Percentiles rank a stretch among this genome's conserved stretches.
Evolutionary conservation across 495 filamentous ascomycete genomes (phyloP).

Genomic region (Hypoxylon perforatum): DNA sequence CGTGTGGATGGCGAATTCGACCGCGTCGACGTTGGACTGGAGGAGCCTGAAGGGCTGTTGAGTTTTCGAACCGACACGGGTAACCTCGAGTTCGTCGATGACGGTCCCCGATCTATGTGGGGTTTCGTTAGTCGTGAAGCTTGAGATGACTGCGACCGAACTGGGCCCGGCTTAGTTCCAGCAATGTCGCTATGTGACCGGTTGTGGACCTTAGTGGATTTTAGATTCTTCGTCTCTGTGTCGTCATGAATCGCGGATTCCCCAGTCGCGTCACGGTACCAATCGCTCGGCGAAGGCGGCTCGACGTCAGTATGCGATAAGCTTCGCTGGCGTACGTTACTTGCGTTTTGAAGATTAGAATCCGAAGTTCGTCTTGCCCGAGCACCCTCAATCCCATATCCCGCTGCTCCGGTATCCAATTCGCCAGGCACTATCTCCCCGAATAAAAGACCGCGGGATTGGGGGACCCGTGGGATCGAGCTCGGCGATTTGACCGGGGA

Average conservation of each 20-base stretch:
- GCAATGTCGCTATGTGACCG: conserved; percentile 62
- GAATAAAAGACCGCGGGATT: conserved; percentile 56
- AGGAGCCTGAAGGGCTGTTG: conserved; percentile 53
- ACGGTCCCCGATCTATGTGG: conserved; percentile 46
- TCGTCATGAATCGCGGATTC: conserved; percentile 45
- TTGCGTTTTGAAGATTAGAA: conserved; percentile 51
- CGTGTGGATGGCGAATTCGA: conserved; percentile 61
- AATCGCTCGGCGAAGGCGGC: conserved; percentile 63
- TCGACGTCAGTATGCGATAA: conserved; percentile 59
- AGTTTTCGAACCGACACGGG: conserved; percentile 57
- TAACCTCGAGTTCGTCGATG: conserved; percentile 54
- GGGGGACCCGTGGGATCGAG: conserved; percentile 42
- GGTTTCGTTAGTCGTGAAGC: conserved; percentile 30
- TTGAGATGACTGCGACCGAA: conserved; percentile 36
- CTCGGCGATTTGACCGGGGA: conserved; percentile 42
- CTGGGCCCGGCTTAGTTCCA: conserved; percentile 50
- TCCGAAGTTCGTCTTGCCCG: conserved; percentile 60
- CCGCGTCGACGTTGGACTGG: conserved; percentile 60
- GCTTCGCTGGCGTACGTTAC: conserved; percentile 52
- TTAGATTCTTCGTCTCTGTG: conserved; percentile 45
- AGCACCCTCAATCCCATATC: conserved; percentile 60
- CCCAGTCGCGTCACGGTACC: conserved; percentile 58
- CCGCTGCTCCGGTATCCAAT: conserved; percentile 52
- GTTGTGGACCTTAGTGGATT: conserved; percentile 51
- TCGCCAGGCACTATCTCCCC: conserved; percentile 62